Percentiles rank a stretch among this genome's conserved stretches.
These are phyloP conservation scores for Saturnispora gosingensis DNA, from an alignment of 805 yeast genomes.

Conservation along the genomic window DNA sequence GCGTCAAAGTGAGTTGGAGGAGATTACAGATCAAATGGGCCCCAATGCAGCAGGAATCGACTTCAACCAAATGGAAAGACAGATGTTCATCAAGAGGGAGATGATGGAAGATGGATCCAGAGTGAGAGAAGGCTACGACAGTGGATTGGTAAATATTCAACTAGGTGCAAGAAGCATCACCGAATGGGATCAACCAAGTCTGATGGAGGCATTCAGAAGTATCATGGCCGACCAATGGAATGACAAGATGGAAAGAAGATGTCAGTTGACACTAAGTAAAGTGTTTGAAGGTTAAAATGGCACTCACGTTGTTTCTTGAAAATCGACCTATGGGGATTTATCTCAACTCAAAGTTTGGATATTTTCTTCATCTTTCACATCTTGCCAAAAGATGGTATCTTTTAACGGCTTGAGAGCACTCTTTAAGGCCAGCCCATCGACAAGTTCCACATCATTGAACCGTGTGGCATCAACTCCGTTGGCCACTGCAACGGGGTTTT, in stretches of 20 bases:
- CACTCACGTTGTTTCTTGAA: neutral
- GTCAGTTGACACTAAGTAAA: neutral
- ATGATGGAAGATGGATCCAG: neutral
- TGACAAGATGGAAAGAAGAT: constrained; percentile 9
- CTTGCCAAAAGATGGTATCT: constrained; percentile 3
- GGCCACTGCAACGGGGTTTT: constrained; percentile 39
- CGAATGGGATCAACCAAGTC: constrained; percentile 21
- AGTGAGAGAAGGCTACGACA: constrained; percentile 11
- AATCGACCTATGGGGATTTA: neutral
- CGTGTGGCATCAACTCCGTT: constrained; percentile 22
- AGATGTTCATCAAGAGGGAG: neutral
- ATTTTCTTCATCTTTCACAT: neutral
- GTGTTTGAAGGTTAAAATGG: neutral
- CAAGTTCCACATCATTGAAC: constrained; percentile 8
- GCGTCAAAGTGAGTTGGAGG: constrained; percentile 21
- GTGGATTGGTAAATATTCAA: constrained; percentile 18
- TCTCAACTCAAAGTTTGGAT: neutral
- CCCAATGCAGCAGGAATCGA: neutral
- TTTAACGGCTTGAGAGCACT: constrained; percentile 5
- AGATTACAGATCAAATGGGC: constrained; percentile 9
- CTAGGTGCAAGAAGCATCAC: constrained; percentile 24
- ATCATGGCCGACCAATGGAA: constrained; percentile 23
- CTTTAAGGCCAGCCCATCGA: constrained; percentile 6
- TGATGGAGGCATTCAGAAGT: constrained; percentile 20
- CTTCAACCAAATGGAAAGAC: neutral